These are phyloP conservation scores for Penicillium sp. DNA, from an alignment of 2,329 filamentous ascomycete genomes.

Conservation along the genomic window DNA sequence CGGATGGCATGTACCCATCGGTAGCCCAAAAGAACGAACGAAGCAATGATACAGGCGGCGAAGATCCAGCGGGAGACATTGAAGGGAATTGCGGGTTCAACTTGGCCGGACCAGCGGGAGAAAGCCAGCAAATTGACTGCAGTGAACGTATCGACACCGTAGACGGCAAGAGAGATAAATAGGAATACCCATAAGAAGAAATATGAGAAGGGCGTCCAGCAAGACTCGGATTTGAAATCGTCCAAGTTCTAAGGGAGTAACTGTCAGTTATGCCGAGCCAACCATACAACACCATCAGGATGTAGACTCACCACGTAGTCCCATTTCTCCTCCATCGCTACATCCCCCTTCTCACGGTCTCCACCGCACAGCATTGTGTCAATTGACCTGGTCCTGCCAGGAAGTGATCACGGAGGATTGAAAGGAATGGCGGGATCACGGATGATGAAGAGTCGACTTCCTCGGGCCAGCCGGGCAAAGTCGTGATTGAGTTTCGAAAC, in stretches of 20 bases:
- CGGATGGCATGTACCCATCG: slow-evolving; percentile 71
- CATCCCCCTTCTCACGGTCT: slow-evolving; percentile 52
- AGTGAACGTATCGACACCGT: slow-evolving; percentile 83
- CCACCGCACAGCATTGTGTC: slow-evolving; percentile 58
- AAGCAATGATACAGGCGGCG: slow-evolving; percentile 80
- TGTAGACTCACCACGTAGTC: slow-evolving; percentile 65
- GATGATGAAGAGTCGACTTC: slow-evolving; percentile 18
- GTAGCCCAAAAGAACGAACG: slow-evolving; percentile 69
- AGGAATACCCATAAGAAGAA: slow-evolving; percentile 74
- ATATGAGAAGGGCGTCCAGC: slow-evolving; percentile 70
- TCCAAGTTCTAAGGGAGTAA: slow-evolving; percentile 41
- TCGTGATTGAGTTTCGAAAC: slow-evolving; percentile 9
- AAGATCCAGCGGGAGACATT: slow-evolving; percentile 90
- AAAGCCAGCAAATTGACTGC: slow-evolving; percentile 84
- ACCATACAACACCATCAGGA: not conserved
- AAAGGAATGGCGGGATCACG: slow-evolving; percentile 8
- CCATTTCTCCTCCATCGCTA: slow-evolving; percentile 83
- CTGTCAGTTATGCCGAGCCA: not conserved
- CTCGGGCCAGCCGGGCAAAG: slow-evolving; percentile 32
- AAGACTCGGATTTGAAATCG: slow-evolving; percentile 79
- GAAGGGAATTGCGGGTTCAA: slow-evolving; percentile 68
- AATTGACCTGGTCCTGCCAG: slow-evolving; percentile 26
- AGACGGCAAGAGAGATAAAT: slow-evolving; percentile 70
- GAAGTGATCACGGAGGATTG: slow-evolving; percentile 5
- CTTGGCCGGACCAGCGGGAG: slow-evolving; percentile 75